Conservation (phyloP, 2,329 filamentous ascomycete genomes). For the Talaromyces sp. region DNA sequence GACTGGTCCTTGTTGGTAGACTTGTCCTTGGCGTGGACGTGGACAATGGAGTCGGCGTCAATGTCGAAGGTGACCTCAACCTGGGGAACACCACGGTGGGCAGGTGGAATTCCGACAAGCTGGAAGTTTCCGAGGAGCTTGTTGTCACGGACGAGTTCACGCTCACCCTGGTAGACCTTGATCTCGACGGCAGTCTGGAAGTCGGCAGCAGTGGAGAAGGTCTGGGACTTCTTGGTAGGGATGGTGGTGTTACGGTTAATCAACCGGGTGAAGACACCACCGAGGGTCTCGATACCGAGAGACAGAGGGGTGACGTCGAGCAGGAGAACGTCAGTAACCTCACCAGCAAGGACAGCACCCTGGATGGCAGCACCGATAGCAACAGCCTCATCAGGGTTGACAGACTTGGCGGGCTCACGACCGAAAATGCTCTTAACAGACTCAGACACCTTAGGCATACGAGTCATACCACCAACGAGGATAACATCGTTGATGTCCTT, state of each 20-base stretch:
- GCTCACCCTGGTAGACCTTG: conserved; percentile 99
- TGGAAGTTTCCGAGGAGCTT: conserved; percentile 99
- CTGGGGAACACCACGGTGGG: conserved; percentile 92
- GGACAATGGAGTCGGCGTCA: conserved; percentile 94
- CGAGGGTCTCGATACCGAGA: conserved; percentile 96
- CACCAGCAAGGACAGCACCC: conserved; percentile 91
- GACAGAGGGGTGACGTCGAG: conserved; percentile 95
- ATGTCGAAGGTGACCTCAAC: conserved; percentile 99
- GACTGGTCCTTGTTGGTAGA: conserved; percentile 99
- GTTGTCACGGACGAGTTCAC: conserved; percentile 98
- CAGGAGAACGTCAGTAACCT: conserved; percentile 91
- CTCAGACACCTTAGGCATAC: conserved; percentile 97
- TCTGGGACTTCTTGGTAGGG: conserved; percentile 97
- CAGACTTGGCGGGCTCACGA: conserved; percentile 92
- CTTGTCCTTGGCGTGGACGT: conserved; percentile 98
- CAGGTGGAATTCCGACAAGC: conserved; percentile 92
- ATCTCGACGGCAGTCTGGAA: conserved; percentile 99
- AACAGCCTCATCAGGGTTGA: conserved; percentile 97
- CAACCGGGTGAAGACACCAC: conserved; percentile 94
- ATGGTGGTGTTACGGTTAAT: conserved; percentile 99
- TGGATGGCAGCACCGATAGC: conserved; percentile 96
- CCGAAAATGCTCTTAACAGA: conserved; percentile 96
- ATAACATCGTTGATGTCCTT: conserved; percentile 98
- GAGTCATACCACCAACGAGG: conserved; percentile 97
- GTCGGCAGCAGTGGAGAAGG: conserved; percentile 95